These are phyloP conservation scores for Pseudogymnoascus sp. DNA, from an alignment of 2,329 filamentous ascomycete species.

Conservation along the genomic window DNA sequence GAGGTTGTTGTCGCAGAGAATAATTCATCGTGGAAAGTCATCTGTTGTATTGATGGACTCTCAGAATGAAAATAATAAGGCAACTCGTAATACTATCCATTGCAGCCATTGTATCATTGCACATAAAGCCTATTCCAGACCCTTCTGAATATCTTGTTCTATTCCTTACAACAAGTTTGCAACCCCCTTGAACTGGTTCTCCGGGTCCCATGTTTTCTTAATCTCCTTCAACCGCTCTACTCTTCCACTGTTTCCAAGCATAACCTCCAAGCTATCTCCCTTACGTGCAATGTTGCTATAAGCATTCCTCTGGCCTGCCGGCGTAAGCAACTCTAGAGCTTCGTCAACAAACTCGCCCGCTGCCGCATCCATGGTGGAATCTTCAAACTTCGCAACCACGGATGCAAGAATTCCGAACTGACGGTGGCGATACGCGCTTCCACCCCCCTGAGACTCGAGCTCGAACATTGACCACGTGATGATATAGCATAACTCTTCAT, in stretches of 20 bases:
- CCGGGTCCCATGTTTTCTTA: constrained; percentile 25
- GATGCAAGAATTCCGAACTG: background rate
- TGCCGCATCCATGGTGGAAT: background rate
- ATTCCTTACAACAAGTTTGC: background rate
- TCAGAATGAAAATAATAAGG: background rate
- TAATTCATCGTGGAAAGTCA: background rate
- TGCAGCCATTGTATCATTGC: background rate
- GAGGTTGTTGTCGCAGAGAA: background rate
- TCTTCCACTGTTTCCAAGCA: background rate
- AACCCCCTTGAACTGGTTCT: background rate
- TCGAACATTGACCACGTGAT: background rate
- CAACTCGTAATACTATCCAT: background rate
- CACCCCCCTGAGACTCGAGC: background rate
- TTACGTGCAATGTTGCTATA: too few species aligned
- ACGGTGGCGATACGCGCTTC: background rate
- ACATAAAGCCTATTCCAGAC: too few species aligned
- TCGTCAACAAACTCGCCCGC: background rate
- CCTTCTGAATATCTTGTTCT: background rate
- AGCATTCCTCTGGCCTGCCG: too few species aligned
- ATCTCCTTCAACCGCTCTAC: constrained; percentile 21
- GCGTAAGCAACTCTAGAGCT: background rate
- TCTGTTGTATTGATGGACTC: background rate
- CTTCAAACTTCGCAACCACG: background rate
- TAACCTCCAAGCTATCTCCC: background rate
- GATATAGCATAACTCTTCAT: background rate